Base-by-base conservation (phyloP, 768 basidiomycete species). In the Amanita molliuscula region DNA sequence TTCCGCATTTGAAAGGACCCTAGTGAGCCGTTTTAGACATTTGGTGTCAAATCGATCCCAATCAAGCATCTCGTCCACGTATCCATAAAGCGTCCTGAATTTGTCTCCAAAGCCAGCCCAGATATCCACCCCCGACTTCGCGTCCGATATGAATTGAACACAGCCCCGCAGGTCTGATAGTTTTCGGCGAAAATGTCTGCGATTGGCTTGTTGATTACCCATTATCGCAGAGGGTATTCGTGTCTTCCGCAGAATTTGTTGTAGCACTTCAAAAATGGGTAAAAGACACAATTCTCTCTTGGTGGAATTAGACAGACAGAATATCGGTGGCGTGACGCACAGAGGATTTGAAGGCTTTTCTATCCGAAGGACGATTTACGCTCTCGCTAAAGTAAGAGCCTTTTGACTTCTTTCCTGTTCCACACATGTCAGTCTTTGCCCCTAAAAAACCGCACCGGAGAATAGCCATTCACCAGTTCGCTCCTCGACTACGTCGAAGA, bases 91-190 rank as follows among this genome's bases (percentile, higher is more conserved):
- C n/a, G n/a, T n/a, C n/a, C n/a, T n/a, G n/a, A n/a, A n/a, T n/a
- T n/a, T n/a, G n/a, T n/a, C n/a, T n/a, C n/a, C n/a, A n/a, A n/a
- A n/a, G n/a, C n/a, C n/a, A n/a, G n/a, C n/a, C n/a, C n/a, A n/a
- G n/a, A n/a, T n/a, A n/a, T n/a, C n/a, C n/a, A n/a, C n/a, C n/a
- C n/a, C n/a, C n/a, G n/a, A n/a, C n/a, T n/a, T n/a, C n/a, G n/a
- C n/a, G n/a, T n/a, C n/a, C n/a, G n/a, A n/a, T n/a, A n/a, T n/a
- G n/a, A n/a, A n/a, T n/a, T n/a, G n/a, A n/a, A n/a, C n/a, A n/a
- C n/a, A n/a, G n/a, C n/a, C n/a, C n/a, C n/a, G n/a, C n/a, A n/a
- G 63, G 63, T 44, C 46, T 3, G 50, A 41, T 7, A 58, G 56
- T 35, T 51, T n/a, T 65, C 18, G 61, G 62, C 15, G 54, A 50